A percentile compares a stretch with the other conserved stretches of the same genome.
These are phyloP conservation scores for Scheffersomyces ergatensis DNA, from an alignment of 805 yeast genomes.

Conservation along the genomic window DNA sequence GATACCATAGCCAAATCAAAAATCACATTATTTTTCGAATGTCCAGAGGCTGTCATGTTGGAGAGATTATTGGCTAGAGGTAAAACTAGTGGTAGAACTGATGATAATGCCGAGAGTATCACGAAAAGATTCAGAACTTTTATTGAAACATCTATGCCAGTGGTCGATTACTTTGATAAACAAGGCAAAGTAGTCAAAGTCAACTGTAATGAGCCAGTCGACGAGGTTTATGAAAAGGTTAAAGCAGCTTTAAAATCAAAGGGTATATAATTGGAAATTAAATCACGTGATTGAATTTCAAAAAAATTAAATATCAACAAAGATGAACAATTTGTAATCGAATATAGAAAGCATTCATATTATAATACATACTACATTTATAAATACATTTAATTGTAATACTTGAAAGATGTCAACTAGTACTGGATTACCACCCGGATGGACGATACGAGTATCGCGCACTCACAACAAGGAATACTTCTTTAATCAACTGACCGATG, in stretches of 20 bases:
- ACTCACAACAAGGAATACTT: conserved; percentile 85
- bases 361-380: too few species aligned
- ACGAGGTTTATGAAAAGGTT: conserved; percentile 70
- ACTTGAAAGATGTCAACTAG: conserved; percentile 7
- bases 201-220: conserved; percentile 77
- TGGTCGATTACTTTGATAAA: conserved; percentile 75
- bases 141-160: conserved; percentile 89
- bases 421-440: conserved; percentile 82
- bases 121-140: conserved; percentile 86
- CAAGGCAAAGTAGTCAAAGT: conserved; percentile 76
- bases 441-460: conserved; percentile 78
- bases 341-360: too few species aligned
- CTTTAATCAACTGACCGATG: conserved; percentile 64
- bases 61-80: conserved; percentile 85
- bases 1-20: conserved; percentile 67
- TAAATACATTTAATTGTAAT: too few species aligned
- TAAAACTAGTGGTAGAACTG: conserved; percentile 90
- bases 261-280: too few species aligned
- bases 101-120: conserved; percentile 89
- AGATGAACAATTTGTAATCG: too few species aligned
- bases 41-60: conserved; percentile 82
- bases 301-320: too few species aligned
- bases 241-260: conserved; percentile 54
- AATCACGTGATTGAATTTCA: too few species aligned
- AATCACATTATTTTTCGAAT: conserved; percentile 73